A percentile compares a stretch with the other conserved stretches of the same genome.
phyloP scores from a whole-genome alignment of 139 green algal genomes.

The Asterochloris erici region DNA sequence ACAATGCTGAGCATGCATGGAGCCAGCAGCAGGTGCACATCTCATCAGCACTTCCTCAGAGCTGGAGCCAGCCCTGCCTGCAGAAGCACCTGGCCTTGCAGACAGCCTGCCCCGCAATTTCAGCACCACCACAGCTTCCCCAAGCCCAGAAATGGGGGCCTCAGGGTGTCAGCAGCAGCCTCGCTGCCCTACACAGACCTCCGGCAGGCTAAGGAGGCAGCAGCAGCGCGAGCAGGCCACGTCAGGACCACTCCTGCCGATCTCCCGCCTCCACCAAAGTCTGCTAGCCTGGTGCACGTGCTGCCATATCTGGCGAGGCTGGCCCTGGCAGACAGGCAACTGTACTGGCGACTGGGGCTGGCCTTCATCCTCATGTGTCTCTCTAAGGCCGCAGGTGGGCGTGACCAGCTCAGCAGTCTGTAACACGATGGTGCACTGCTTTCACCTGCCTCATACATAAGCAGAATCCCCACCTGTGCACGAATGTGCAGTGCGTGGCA shows the following conservation, averaged over 20 bases:
- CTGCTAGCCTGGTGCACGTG: constrained; percentile 31
- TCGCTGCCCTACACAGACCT: no score
- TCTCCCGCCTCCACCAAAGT: constrained; percentile 20
- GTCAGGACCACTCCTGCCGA: not conserved
- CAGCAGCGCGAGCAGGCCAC: no score
- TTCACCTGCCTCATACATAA: constrained; percentile 25
- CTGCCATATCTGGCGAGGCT: constrained; percentile 75
- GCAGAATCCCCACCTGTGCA: not conserved
- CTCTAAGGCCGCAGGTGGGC: constrained; percentile 59
- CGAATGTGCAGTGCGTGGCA: not conserved
- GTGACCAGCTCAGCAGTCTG: not conserved
- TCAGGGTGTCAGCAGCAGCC: no score
- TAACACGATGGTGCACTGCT: not conserved
- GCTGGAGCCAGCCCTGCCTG: no score
- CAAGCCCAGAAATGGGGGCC: no score
- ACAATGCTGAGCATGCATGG: no score
- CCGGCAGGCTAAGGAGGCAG: no score
- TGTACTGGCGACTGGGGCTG: constrained; percentile 66
- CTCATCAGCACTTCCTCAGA: no score
- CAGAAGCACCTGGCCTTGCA: no score
- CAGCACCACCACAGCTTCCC: no score
- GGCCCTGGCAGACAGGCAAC: constrained; percentile 56
- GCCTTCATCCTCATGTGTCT: constrained; percentile 68
- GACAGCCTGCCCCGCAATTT: no score
- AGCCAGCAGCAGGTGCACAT: no score